Percentiles rank a stretch among this genome's conserved stretches.
Conservation (phyloP, 768 basidiomycete genomes). For the Sutorius australiensis region DNA sequence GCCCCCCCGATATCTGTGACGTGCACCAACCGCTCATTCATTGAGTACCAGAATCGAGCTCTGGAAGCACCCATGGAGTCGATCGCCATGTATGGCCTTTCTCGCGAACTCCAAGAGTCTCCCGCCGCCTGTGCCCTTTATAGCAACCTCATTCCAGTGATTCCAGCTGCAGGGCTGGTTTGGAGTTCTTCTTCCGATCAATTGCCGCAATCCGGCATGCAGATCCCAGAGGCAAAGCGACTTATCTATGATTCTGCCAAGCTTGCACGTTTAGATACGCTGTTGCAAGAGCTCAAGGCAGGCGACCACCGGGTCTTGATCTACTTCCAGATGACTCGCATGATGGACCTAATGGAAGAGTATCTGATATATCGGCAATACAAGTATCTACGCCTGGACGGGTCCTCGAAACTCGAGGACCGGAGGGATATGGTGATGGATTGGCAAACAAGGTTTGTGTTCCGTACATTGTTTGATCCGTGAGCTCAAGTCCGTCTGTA, state of each 20-base stretch:
- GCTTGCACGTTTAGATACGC: conserved; percentile 80
- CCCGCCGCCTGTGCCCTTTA: conserved; percentile 47
- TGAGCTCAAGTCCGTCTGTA: conserved; percentile 1
- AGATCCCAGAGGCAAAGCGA: conserved; percentile 91
- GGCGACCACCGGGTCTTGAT: conserved; percentile 92
- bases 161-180: conserved; percentile 67
- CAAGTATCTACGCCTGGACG: conserved; percentile 90
- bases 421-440: conserved; percentile 98
- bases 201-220: conserved; percentile 78
- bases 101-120: conserved; percentile 61
- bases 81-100: conserved; percentile 79
- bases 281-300: conserved; percentile 90
- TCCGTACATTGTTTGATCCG: not conserved
- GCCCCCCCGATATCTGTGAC: conserved; percentile 78
- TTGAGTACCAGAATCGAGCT: conserved; percentile 60
- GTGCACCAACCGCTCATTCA: conserved; percentile 74
- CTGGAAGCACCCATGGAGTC: conserved; percentile 71
- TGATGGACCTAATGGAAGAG: conserved; percentile 99
- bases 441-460: conserved; percentile 89
- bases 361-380: conserved; percentile 96
- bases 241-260: conserved; percentile 97
- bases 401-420: conserved; percentile 92
- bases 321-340: conserved; percentile 99
- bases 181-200: conserved; percentile 64
- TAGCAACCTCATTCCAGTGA: conserved; percentile 48